Conservation (phyloP, 306 rosid genomes). For the Dryas drummondii region DNA sequence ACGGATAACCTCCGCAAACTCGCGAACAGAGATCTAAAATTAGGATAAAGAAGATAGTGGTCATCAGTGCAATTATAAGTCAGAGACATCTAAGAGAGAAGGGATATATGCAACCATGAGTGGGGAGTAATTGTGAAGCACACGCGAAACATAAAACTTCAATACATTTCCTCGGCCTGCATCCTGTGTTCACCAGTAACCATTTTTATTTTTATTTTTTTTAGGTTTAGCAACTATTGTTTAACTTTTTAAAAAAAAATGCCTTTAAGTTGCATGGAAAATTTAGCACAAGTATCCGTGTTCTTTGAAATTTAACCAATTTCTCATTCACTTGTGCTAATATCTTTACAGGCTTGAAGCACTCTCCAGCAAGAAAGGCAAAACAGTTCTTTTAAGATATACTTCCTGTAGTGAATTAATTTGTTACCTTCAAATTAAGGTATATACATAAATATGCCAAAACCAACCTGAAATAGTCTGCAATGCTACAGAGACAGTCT, state of each 20-base stretch:
- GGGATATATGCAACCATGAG: slow-evolving; percentile 7
- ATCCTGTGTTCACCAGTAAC: no score
- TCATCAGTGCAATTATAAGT: slow-evolving; percentile 6
- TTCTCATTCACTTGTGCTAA: background rate
- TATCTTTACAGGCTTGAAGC: background rate
- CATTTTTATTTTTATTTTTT: no score
- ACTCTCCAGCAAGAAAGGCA: background rate
- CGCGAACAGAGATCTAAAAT: slow-evolving; percentile 61
- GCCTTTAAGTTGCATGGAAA: background rate
- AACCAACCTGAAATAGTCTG: background rate
- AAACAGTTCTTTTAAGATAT: background rate
- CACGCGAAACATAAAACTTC: background rate
- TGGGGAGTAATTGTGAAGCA: slow-evolving; percentile 19
- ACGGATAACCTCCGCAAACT: slow-evolving; percentile 69
- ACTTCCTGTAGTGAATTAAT: background rate
- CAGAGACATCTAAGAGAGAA: background rate
- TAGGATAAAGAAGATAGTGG: slow-evolving; percentile 13
- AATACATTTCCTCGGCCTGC: no score
- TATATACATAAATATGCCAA: background rate
- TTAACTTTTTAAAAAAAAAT: no score
- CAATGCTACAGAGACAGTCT: background rate
- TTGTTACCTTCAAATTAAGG: background rate
- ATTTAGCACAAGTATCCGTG: background rate
- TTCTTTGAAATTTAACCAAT: background rate
- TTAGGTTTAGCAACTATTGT: no score